Base-by-base conservation (phyloP, 1,284 basidiomycete genomes). In the Xerocomus minutiporus region DNA sequence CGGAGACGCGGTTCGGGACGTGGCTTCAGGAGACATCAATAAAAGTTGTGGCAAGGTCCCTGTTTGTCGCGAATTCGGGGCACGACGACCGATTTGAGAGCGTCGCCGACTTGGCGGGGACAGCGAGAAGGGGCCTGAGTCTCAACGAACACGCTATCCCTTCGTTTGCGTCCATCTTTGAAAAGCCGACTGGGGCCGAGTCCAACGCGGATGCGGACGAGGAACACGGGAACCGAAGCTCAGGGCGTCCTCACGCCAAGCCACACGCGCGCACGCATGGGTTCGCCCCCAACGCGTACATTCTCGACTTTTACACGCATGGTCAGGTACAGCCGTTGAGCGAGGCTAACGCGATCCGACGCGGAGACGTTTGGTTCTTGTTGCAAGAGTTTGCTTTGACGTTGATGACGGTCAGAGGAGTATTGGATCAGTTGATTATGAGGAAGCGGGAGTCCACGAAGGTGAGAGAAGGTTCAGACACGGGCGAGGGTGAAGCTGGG, bases 231-330 rank as follows among this genome's bases (percentile, higher is more conserved):
- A 20, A 61, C 8, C 31, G 38, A 15, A n/a, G 8, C 13, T 46
- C 55, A 3, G 35, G 42, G 7, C 38, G 31, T 6, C 51, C 38
- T 12, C 38, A 25, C 1, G 9, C 29, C 32, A 57, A 47, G 4
- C 4, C 5, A 0, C 32, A 46, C 1, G 9, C 40, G 32, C 38
- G 20, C 25, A 11, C 35, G 4, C 29, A 26, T 4, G 12, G 29
- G 4, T 64, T 70, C 56, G 66, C 72, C 23, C 71, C 84, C 40
- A 87, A 88, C 54, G 84, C 83, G 0, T 85, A 85, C 60, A 65
- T 86, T 5, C 70, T 79, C 50, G 86, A 88, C 61, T 88, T 86
- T 67, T 86, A 78, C 63, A 76, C 62, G 1, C 85, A 88, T 55
- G 85, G 84, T 0, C 82, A 84, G 59, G 70, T 73, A 7, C 59